Evolutionary conservation across 169 alveolate species (phyloP), one percentile per base, ranked within the genome.

Genomic region (Plasmodium ovale): DNA sequence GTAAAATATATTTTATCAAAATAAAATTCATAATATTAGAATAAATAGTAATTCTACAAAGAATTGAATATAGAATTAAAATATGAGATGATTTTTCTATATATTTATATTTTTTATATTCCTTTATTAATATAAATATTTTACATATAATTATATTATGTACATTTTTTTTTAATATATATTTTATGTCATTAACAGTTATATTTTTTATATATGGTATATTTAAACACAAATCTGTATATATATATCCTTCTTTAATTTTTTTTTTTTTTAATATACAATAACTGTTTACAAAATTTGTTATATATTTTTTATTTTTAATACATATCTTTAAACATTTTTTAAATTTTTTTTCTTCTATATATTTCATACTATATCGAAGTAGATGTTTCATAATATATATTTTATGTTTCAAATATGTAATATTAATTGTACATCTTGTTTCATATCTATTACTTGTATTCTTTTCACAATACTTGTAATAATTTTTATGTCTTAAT

Each of bases 371-470:
- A 59, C 87, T 68, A 54, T 39, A 39, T 6, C 42, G 67, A 14
- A 68, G 64, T 49, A 84, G 39, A 2, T 53, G 19, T 29, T 58
- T 84, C 91, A 84, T 84, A n/a, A 69, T 16, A 6, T 27, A 19
- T 53, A 84, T 67, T 56, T 84, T 84, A 70, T 84, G 68, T 54
- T 68, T 67, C 4, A 84, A 68, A 72, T 84, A 84, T 27, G 31
- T 59, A 14, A 84, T 39, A 51, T 84, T 84, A 1, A 56, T 47
- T 14, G 73, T 35, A 21, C 42, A 68, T 54, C 87, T 84, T 39
- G 74, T 3, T 16, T 53, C 33, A 0, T 71, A 27, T 35, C 25
- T 68, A 1, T 7, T 44, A 25, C 2, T 21, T 39, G 42, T 68
- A 5, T n/a, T 14, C 7, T 37, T 77, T 42, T 1, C 16, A 10